Percentiles rank a stretch among this genome's conserved stretches.
Conservation (phyloP, 2,329 filamentous ascomycete species). For the Colletotrichum sp. region DNA sequence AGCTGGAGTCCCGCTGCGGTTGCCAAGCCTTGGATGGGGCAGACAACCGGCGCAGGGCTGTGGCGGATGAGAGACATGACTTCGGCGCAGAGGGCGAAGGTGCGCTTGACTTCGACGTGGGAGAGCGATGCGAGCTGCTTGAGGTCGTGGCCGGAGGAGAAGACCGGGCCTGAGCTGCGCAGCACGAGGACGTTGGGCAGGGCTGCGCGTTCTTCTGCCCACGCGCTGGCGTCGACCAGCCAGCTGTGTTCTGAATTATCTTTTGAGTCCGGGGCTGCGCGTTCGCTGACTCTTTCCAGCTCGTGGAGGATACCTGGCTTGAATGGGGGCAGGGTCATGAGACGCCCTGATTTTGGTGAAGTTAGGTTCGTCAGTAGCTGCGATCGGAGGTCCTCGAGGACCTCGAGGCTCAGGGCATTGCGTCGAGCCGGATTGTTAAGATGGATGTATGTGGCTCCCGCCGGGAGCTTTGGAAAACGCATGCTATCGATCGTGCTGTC, state of each 20-base stretch:
- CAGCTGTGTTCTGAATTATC: constrained; percentile 23
- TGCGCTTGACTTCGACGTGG: constrained; percentile 15
- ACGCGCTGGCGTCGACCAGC: constrained; percentile 29
- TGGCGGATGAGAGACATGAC: constrained; percentile 35
- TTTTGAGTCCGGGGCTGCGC: not conserved
- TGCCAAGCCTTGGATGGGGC: constrained; percentile 33
- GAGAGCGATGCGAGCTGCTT: constrained; percentile 25
- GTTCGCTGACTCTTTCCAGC: constrained; percentile 16
- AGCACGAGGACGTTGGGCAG: constrained; percentile 36
- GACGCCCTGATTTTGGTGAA: constrained; percentile 21
- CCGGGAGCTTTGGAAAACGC: constrained; percentile 27
- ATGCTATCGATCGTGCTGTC: not conserved
- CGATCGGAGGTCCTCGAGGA: constrained; percentile 26
- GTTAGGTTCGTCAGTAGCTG: constrained; percentile 28
- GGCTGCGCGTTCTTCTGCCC: constrained; percentile 23
- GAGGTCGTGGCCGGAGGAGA: constrained; percentile 36
- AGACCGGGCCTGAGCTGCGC: constrained; percentile 31
- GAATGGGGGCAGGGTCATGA: constrained; percentile 32
- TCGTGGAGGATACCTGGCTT: constrained; percentile 21
- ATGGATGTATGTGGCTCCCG: constrained; percentile 28
- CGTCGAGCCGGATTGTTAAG: constrained; percentile 26
- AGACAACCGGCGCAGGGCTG: constrained; percentile 33
- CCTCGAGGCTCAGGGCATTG: constrained; percentile 29
- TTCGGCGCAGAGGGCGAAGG: constrained; percentile 33
- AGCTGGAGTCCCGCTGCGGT: constrained; percentile 37